A percentile compares a stretch with the other conserved stretches of the same genome.
phyloP scores from a whole-genome alignment of 1,139 yeast species.

The Blastobotrys serpentis region DNA sequence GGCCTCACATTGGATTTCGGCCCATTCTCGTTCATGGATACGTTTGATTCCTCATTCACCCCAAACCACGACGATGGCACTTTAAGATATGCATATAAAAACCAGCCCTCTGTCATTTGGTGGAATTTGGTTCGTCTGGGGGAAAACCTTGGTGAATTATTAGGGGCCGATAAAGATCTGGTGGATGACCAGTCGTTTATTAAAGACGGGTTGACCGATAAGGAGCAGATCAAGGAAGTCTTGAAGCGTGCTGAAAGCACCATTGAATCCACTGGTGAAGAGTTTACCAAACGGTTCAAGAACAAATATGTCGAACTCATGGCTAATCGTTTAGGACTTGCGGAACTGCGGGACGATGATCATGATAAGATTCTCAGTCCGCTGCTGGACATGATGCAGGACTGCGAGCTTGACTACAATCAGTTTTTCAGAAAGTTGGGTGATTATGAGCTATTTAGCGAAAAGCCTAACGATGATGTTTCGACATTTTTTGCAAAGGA shows the following conservation, averaged over 20 bases:
- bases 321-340: constrained; percentile 67
- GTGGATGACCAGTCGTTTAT: constrained; percentile 44
- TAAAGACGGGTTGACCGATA: constrained; percentile 36
- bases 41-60: constrained; percentile 75
- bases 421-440: constrained; percentile 70
- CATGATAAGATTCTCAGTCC: constrained; percentile 55
- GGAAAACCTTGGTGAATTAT: constrained; percentile 75
- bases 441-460: constrained; percentile 35
- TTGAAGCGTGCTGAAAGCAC: constrained; percentile 62
- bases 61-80: constrained; percentile 87
- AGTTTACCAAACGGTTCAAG: constrained; percentile 63
- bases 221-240: constrained; percentile 53
- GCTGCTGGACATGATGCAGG: constrained; percentile 59
- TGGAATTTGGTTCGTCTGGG: constrained; percentile 89
- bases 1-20: constrained; percentile 94
- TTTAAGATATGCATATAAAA: constrained; percentile 70
- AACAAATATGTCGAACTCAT: constrained; percentile 59
- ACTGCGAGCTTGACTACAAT: constrained; percentile 73
- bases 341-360: constrained; percentile 42
- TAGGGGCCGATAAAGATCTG: constrained; percentile 58
- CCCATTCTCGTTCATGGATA: constrained; percentile 88
- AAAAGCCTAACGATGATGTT: constrained; percentile 26
- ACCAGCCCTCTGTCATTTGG: constrained; percentile 86
- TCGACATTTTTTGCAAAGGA: constrained; percentile 41
- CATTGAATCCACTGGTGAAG: constrained; percentile 62